phyloP scores from a whole-genome alignment of 83 land plant genomes.

The Picea mariana region DNA sequence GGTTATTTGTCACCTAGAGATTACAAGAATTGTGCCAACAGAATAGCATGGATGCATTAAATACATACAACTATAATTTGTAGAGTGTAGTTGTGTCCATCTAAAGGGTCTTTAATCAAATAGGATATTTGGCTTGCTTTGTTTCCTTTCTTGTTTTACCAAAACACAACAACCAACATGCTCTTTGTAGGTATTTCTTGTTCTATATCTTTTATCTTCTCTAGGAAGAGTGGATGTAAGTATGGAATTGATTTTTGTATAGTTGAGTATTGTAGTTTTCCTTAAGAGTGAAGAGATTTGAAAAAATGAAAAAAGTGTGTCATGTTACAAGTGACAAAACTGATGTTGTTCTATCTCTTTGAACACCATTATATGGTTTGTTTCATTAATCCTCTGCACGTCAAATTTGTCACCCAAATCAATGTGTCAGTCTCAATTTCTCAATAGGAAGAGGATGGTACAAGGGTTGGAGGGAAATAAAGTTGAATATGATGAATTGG shows the following conservation, averaged over 20 bases:
- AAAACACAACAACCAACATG: background rate
- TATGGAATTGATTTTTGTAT: constrained; percentile 3
- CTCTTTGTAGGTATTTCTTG: constrained; percentile 62
- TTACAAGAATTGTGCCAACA: background rate
- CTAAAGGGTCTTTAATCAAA: background rate
- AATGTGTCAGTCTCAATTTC: constrained; percentile 9
- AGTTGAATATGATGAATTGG: no score
- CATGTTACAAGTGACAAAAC: background rate
- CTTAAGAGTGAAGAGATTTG: background rate
- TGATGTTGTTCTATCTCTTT: background rate
- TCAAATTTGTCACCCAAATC: constrained; percentile 8
- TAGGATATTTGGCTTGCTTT: background rate
- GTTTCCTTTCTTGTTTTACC: background rate
- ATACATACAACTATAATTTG: background rate
- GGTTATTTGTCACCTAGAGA: background rate
- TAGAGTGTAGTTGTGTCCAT: background rate
- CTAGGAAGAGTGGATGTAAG: constrained; percentile 83
- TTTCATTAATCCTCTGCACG: constrained; percentile 19
- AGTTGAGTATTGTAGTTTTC: background rate
- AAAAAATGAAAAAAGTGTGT: background rate
- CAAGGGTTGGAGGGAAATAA: no score
- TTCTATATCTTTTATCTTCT: constrained; percentile 71
- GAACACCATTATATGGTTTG: constrained; percentile 17
- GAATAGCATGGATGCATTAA: background rate
- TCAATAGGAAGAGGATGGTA: constrained; percentile 12